Evolutionary conservation across 768 basidiomycete genomes (phyloP), one percentile per base, ranked within the genome.

Genomic region (Strobilomyces dryophilus): DNA sequence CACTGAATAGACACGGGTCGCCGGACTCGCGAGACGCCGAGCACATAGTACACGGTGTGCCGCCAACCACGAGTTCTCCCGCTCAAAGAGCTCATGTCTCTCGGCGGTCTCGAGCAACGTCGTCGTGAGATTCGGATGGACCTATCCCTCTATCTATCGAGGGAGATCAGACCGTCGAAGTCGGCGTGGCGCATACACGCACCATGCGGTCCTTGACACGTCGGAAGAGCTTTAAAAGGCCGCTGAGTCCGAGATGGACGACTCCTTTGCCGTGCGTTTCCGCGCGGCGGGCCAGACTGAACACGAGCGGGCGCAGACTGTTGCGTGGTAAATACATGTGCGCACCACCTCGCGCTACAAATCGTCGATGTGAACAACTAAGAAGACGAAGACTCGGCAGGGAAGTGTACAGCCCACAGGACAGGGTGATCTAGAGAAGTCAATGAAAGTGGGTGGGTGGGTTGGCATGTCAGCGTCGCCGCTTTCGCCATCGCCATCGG

Each of bases 21-120:
- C 24, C 17, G 15, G 5, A 3, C 20, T 8, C 12, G 5, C 10
- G 26, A 53, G 14, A 37, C 1, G 35, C 15, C 6, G 2, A 27
- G 4, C 27, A 52, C 59, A 10, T 26, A 60, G 54, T 52, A 60
- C 46, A 60, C 37, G 4, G 43, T 34, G n/a, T 26, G 29, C 59
- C 17, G 59, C 59, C 6, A 60, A 48, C 59, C 59, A 60, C 18
- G 59, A 44, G 8, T 59, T 56, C 44, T 65, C 54, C 29, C 45
- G 50, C 18, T 52, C 51, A 17, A 45, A 52, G 39, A 55, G 44
- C 12, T 51, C 51, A 3, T 47, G 45, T 46, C 44, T 52, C 10
- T 47, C 34, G 3, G 54, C 45, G 4, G 18, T 55, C 12, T 52
- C 37, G 17, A 55, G 18, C 12, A 52, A 8, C n/a, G 54, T 46